Base-by-base conservation (phyloP, 495 filamentous ascomycete species). In the Apodospora peruviana region DNA sequence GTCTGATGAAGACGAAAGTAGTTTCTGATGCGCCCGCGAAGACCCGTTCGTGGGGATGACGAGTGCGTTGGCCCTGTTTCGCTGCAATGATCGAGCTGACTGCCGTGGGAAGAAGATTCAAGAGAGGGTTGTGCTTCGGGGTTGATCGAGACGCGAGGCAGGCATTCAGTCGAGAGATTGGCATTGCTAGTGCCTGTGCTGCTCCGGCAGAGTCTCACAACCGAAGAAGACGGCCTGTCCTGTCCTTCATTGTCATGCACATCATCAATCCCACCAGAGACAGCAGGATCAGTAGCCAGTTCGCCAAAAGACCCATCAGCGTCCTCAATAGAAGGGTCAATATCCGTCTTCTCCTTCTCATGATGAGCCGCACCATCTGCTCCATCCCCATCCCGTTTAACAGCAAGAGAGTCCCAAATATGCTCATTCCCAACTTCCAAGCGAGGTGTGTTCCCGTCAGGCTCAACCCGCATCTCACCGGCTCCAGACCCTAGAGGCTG, bases 131-230 rank as follows among this genome's bases (percentile, higher is more conserved):
- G 20, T 16, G 11, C 47, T 43, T 45, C 45, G 2, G 36, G 45
- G 18, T 50, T 45, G 7, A 40, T 48, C 14, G 54, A 57, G 1
- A 40, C 43, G 8, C 57, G 54, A 2, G 57, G 57, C 1, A 59
- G 43, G 27, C 57, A 59, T 2, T 47, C 20, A 4, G 57, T 59
- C 5, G 57, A 59, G 11, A 52, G 21, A 23, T 57, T 57, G 17
- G 19, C 20, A 20, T 20, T 40, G 39, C 20, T 40, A 19, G n/a
- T n/a, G n/a, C n/a, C n/a, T 14, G 19, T 16, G 40, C 16, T 25
- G 20, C 11, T 34, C 21, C 20, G 18, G 19, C 11, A 16, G 3
- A 1, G 39, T 10, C 9, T 4, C 39, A 8, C 10, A 8, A 23
- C 23, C 18, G 12, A 20, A 12, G 3, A 23, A 10, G 1, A 22